Evolutionary conservation across 2,329 filamentous ascomycete genomes (phyloP), one percentile per base, ranked within the genome.

Genomic region (Ophiostoma novo-ulmi): DNA sequence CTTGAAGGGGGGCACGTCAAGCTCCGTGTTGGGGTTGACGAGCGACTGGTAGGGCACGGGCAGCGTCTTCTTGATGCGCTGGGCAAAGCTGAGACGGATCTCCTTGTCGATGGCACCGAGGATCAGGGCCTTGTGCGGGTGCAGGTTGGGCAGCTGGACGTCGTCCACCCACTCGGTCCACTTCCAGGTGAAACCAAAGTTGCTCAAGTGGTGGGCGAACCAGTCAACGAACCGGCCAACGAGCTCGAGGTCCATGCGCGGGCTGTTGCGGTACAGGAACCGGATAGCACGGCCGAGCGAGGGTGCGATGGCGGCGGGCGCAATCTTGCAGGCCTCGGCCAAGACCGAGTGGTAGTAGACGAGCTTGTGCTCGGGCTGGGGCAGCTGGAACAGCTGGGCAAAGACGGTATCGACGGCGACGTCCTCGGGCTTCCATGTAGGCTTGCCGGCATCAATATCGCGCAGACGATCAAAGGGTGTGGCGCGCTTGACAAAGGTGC

Each of bases 111-210:
- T 82, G 3, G 93, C 91, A 26, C 93, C 94, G 69, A 89, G 84
- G 74, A 99, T 95, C 80, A 99, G 97, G 41, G 94, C 92, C 81
- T 97, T 97, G 81, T 90, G 91, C 0, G 95, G 94, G 78, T 97
- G 88, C 44, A 95, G 82, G 72, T 90, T 84, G 0, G 92, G 87
- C 36, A 96, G 85, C 63, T 88, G 85, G 20, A 97, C 88, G 78
- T 98, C 93, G 20, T 94, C 92, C 67, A 91, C 86, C 95, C 95
- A 99, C 81, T 99, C 95, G 20, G 91, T 90, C 95, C 95, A 99
- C 81, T 98, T 98, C 95, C 95, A 99, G 11, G 95, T 95, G 79
- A 98, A 99, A 69, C 97, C 95, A 78, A 99, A 99, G 82, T 99
- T 99, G 81, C 94, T 97, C 75, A 99, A 82, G 82, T 99, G 95